Percentiles rank a stretch among this genome's conserved stretches.
Evolutionary conservation across 495 filamentous ascomycete genomes (phyloP).

Genomic region (Sphaerosporella brunnea): DNA sequence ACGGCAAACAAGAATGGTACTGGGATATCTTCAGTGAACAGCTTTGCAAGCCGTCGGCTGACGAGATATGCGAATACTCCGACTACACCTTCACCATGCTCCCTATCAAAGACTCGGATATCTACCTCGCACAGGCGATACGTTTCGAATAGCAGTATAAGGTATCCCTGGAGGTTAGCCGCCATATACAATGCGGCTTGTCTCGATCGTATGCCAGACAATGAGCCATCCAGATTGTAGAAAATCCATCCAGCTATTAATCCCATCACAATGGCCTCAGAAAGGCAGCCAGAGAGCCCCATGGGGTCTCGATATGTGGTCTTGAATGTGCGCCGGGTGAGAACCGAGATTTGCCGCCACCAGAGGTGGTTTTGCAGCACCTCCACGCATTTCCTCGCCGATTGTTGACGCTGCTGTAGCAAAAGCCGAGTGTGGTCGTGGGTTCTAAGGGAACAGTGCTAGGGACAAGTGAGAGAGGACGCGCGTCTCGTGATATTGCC

Average conservation of each 20-base stretch:
- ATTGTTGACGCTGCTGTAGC: neutral
- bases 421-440: neutral
- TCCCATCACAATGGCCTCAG: constrained; percentile 48
- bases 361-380: constrained; percentile 27
- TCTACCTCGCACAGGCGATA: constrained; percentile 48
- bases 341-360: constrained; percentile 40
- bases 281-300: constrained; percentile 45
- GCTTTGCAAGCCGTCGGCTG: constrained; percentile 45
- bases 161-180: constrained; percentile 49
- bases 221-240: constrained; percentile 38
- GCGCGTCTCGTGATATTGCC: constrained; percentile 30
- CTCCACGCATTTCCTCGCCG: constrained; percentile 5
- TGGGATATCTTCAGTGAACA: constrained; percentile 48
- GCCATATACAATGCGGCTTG: constrained; percentile 52
- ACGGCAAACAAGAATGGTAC: constrained; percentile 47
- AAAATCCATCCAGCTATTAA: constrained; percentile 58
- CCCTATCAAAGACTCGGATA: constrained; percentile 55
- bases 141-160: constrained; percentile 54
- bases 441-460: neutral
- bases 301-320: constrained; percentile 54
- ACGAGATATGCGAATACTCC: constrained; percentile 46
- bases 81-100: constrained; percentile 51
- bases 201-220: constrained; percentile 46
- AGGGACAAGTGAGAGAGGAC: neutral
- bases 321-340: constrained; percentile 47